Conservation (phyloP, 805 yeast species). For the Wickerhamiella dianesei region DNA sequence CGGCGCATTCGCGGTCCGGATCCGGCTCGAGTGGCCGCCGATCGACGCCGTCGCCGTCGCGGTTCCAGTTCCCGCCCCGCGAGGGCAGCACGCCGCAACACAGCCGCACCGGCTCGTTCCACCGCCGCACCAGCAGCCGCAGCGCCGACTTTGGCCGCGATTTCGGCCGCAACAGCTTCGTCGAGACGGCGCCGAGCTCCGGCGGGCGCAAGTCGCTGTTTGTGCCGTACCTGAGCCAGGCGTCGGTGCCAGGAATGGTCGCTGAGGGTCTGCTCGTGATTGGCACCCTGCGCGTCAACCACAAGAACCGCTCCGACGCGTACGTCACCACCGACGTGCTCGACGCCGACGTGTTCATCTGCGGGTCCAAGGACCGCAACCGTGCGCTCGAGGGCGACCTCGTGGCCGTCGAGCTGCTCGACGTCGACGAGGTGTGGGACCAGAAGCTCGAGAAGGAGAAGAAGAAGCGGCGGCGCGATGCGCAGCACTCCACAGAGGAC, state of each 20-base stretch:
- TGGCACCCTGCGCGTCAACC: slow-evolving; percentile 86
- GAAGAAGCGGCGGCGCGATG: slow-evolving; percentile 77
- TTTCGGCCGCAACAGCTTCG: slow-evolving; percentile 50
- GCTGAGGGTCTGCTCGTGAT: slow-evolving; percentile 84
- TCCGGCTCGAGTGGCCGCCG: slow-evolving; percentile 11
- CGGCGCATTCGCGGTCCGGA: slow-evolving; percentile 12
- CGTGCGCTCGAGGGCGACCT: slow-evolving; percentile 94
- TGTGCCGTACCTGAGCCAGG: slow-evolving; percentile 93
- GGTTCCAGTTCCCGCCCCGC: slow-evolving; percentile 16
- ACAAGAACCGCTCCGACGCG: slow-evolving; percentile 93
- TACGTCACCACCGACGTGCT: slow-evolving; percentile 92
- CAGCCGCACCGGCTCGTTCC: background rate
- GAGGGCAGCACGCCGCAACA: background rate
- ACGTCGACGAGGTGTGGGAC: slow-evolving; percentile 96
- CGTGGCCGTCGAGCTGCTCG: slow-evolving; percentile 87
- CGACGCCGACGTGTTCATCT: slow-evolving; percentile 93
- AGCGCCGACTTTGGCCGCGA: slow-evolving; percentile 44
- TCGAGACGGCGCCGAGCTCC: slow-evolving; percentile 19
- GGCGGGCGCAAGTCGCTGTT: slow-evolving; percentile 48
- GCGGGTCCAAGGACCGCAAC: slow-evolving; percentile 96
- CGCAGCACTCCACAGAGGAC: slow-evolving; percentile 25
- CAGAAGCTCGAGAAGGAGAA: slow-evolving; percentile 94
- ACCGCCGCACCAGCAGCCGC: slow-evolving; percentile 1
- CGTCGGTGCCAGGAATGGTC: slow-evolving; percentile 76
- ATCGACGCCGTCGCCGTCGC: slow-evolving; percentile 17